Conservation (phyloP, 176 grass and related monocot genomes). For the Oryza meridionalis region DNA sequence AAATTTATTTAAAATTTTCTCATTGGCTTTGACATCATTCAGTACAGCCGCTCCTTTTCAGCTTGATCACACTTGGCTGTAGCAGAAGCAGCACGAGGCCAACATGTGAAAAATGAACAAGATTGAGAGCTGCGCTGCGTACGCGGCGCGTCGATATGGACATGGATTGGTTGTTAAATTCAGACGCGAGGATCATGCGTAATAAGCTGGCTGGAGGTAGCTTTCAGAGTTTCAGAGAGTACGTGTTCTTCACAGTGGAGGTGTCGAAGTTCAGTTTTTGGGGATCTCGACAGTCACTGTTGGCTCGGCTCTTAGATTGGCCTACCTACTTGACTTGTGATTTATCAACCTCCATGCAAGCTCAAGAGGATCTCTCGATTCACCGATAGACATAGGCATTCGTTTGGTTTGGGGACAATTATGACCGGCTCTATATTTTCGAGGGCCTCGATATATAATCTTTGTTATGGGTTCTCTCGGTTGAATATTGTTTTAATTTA, state of each 20-base stretch:
- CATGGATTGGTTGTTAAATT: not conserved
- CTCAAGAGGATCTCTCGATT: not conserved
- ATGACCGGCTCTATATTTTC: too few relatives aligned
- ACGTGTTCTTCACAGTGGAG: conserved; percentile 5
- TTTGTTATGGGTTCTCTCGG: too few relatives aligned
- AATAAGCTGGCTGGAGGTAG: not conserved
- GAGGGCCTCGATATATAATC: too few relatives aligned
- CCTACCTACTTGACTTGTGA: not conserved
- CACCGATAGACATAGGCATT: not conserved
- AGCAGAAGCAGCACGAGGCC: not conserved
- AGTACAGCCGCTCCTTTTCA: not conserved
- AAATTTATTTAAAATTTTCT: not conserved
- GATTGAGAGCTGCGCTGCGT: not conserved
- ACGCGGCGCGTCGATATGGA: conserved; percentile 32
- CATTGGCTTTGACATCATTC: not conserved
- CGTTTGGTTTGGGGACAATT: too few relatives aligned
- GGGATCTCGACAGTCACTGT: not conserved
- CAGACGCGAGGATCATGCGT: conserved; percentile 1
- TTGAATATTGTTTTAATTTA: too few relatives aligned
- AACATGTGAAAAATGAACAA: not conserved
- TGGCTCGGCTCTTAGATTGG: not conserved
- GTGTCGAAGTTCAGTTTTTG: not conserved
- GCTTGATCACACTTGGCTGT: conserved; percentile 17
- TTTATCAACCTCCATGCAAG: not conserved
- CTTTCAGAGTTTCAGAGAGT: not conserved